These are phyloP conservation scores for Hymenoscyphus infarciens DNA, from an alignment of 2,329 filamentous ascomycete species.

Conservation along the genomic window DNA sequence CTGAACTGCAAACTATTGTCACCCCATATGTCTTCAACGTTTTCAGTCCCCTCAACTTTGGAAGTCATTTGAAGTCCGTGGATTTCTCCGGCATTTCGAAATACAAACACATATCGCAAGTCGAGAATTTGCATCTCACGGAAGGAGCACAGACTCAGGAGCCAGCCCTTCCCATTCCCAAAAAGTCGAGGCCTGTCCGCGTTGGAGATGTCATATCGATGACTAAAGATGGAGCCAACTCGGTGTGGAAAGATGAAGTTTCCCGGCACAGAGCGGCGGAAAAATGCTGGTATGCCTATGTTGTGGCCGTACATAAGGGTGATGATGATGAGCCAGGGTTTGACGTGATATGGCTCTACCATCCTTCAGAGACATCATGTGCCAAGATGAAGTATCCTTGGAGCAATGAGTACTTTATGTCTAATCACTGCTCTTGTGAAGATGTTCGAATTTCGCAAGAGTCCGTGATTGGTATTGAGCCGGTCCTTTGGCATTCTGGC, in stretches of 20 bases:
- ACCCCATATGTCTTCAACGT: conserved; percentile 64
- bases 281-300: conserved; percentile 66
- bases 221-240: conserved; percentile 42
- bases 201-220: conserved; percentile 50
- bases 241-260: conserved; percentile 53
- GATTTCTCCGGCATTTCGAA: conserved; percentile 32
- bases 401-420: conserved; percentile 71
- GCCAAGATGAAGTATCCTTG: conserved; percentile 64
- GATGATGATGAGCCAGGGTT: conserved; percentile 44
- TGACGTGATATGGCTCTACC: conserved; percentile 71
- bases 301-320: conserved; percentile 51
- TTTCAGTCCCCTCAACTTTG: conserved; percentile 63
- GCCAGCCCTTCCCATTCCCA: conserved; percentile 5
- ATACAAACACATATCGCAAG: conserved; percentile 27
- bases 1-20: conserved; percentile 53
- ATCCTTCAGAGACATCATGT: conserved; percentile 67
- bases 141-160: not conserved
- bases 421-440: conserved; percentile 68
- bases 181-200: conserved; percentile 42
- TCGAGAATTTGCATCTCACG: conserved; percentile 12
- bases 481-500: conserved; percentile 54
- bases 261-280: conserved; percentile 43
- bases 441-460: conserved; percentile 44
- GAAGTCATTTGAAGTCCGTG: conserved; percentile 44
- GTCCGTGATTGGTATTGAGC: conserved; percentile 55